phyloP scores from a whole-genome alignment of 148 eudicot species.

The Mesembryanthemum crystallinum region DNA sequence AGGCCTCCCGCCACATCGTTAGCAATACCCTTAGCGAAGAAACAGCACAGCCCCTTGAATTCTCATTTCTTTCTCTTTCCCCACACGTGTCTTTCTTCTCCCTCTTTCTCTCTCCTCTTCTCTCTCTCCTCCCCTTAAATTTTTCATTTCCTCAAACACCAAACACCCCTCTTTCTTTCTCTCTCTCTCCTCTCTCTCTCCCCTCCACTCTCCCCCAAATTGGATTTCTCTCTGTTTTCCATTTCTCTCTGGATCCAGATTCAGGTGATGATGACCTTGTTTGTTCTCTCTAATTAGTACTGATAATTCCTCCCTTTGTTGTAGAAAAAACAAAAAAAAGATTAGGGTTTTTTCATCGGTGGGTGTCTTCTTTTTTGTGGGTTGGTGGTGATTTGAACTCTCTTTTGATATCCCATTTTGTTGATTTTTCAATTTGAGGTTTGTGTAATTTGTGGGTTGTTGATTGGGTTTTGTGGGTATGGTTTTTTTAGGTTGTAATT shows the following conservation, averaged over 20 bases:
- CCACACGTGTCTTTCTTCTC: slow-evolving; percentile 42
- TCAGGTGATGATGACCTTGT: slow-evolving; percentile 26
- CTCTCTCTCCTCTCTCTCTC: slow-evolving; percentile 23
- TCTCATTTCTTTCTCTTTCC: background rate
- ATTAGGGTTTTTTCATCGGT: slow-evolving; percentile 31
- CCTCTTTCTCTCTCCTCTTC: slow-evolving; percentile 5
- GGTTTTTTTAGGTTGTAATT: slow-evolving; percentile 2
- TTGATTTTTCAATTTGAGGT: slow-evolving; percentile 13
- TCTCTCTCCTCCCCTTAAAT: slow-evolving; percentile 11
- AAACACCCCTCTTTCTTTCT: slow-evolving; percentile 10
- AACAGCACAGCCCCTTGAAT: slow-evolving; percentile 20
- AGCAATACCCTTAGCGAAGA: slow-evolving; percentile 28
- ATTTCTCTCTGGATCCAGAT: slow-evolving; percentile 10
- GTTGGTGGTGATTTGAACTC: slow-evolving; percentile 6
- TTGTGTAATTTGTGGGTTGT: background rate
- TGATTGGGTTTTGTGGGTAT: background rate
- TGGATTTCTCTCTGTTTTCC: slow-evolving; percentile 1
- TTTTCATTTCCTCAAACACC: slow-evolving; percentile 1
- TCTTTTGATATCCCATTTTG: no score
- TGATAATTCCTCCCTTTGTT: no score
- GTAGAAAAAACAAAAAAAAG: background rate
- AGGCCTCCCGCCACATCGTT: slow-evolving; percentile 39
- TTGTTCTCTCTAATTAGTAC: no score
- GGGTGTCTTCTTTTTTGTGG: background rate
- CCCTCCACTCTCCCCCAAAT: slow-evolving; percentile 1